These are phyloP conservation scores for Paraconiothyrium sp. DNA, from an alignment of 2,329 filamentous ascomycete genomes.

Conservation along the genomic window DNA sequence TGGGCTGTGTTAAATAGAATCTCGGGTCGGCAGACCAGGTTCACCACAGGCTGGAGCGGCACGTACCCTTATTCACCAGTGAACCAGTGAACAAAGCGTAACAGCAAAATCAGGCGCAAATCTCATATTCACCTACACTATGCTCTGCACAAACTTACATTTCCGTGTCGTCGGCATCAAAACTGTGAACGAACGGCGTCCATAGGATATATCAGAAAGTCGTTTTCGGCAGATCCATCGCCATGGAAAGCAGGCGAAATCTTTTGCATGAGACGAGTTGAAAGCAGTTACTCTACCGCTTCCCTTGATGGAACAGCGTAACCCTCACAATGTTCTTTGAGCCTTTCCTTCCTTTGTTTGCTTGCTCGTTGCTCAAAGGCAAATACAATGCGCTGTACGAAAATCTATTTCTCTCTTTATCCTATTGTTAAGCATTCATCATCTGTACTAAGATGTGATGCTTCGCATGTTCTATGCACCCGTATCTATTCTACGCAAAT, in stretches of 20 bases:
- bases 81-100: not conserved
- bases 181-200: not conserved
- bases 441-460: not conserved
- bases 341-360: slow-evolving; percentile 2
- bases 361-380: not conserved
- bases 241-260: no score
- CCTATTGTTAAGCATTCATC: slow-evolving; percentile 15
- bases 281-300: not conserved
- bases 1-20: no score
- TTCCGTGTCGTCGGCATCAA: not conserved
- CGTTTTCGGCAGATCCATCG: no score
- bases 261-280: no score
- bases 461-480: not conserved
- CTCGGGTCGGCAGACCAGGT: not conserved
- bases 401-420: slow-evolving; percentile 24
- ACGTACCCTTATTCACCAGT: not conserved
- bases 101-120: not conserved
- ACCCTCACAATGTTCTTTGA: slow-evolving; percentile 20
- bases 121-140: not conserved
- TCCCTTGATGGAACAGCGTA: not conserved
- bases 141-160: not conserved
- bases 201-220: not conserved
- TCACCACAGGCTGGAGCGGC: not conserved
- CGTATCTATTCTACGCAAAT: not conserved
- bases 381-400: slow-evolving; percentile 7